Percentiles rank a stretch among this genome's conserved stretches.
phyloP scores from a whole-genome alignment of 1,284 basidiomycete genomes.

The Xerocomus nothofagi region DNA sequence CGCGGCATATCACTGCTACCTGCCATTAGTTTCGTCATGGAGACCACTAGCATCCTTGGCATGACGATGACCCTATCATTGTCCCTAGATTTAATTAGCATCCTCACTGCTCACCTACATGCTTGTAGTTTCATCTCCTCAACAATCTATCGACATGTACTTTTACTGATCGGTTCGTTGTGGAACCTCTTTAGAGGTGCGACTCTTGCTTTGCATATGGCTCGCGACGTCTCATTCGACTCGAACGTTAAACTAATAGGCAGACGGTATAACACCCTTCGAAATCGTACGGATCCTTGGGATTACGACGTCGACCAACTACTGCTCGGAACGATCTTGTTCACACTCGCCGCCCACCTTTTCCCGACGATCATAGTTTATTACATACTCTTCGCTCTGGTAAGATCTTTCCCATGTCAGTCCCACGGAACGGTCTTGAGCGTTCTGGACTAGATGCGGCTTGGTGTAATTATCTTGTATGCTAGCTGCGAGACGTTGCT shows the following conservation, averaged over 20 bases:
- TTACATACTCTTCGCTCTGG: conserved; percentile 78
- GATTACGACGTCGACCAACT: conserved; percentile 94
- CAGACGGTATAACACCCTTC: conserved; percentile 82
- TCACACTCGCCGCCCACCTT: conserved; percentile 89
- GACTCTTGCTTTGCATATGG: conserved; percentile 17
- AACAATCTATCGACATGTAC: conserved; percentile 63
- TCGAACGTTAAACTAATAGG: conserved; percentile 46
- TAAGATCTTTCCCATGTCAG: conserved; percentile 39
- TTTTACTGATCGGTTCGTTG: conserved; percentile 64
- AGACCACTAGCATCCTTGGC: conserved; percentile 61
- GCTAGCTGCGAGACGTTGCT: conserved; percentile 63
- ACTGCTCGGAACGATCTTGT: conserved; percentile 91
- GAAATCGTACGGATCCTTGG: conserved; percentile 84
- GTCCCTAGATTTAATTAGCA: conserved; percentile 61
- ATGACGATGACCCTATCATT: conserved; percentile 71
- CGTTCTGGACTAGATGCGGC: conserved; percentile 50
- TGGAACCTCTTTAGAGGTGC: conserved; percentile 95
- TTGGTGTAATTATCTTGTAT: conserved; percentile 59
- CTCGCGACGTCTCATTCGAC: background rate
- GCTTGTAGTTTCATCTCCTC: conserved; percentile 71
- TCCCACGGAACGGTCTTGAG: conserved; percentile 2
- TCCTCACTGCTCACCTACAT: conserved; percentile 76
- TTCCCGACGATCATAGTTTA: conserved; percentile 90
- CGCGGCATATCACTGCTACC: conserved; percentile 26
- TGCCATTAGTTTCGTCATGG: conserved; percentile 40